Evolutionary conservation across 2,329 filamentous ascomycete genomes (phyloP), one percentile per base, ranked within the genome.

Genomic region (Trichoderma citrinoviride): DNA sequence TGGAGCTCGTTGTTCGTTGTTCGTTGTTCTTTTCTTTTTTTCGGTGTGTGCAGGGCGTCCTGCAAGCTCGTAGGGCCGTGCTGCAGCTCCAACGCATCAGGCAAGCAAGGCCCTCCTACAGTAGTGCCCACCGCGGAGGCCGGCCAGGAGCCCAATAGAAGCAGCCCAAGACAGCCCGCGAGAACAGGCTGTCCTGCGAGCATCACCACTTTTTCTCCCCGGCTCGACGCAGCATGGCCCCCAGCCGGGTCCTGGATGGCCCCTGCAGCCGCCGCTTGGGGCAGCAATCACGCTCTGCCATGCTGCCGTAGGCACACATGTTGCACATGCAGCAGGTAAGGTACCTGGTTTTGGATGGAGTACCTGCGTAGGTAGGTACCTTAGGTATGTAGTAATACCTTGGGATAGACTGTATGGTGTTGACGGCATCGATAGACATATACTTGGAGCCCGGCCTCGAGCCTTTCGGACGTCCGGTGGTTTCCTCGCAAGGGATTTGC

Each of bases 81-180:
- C 43, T 62, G 64, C 64, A 56, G 50, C 64, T 61, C 57, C 56
- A 62, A 33, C 64, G 47, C 58, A 65, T 61, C 43, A 44, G 25
- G 46, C 64, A 66, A 62, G 50, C 64, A 57, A 57, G 57, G 43
- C 50, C 4, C 19, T 23, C 29, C 19, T 54, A 21, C 10, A 37
- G 33, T 37, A 37, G 33, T 14, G 50, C 23, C 29, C 41, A 40
- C 21, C 49, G 43, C 41, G 50, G 55, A 57, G 53, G 61, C 19
- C 25, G n/a, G 37, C 33, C 47, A 57, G 19, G 19, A 46, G 63
- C 63, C 63, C 55, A 61, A 65, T 54, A 44, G 44, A 53, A 60
- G 40, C 44, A 44, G 33, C 29, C 53, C 54, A 64, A 58, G 27
- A 52, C 27, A 54, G 5, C 44, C 63, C 56, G 56, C 61, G 23